These are phyloP conservation scores for Trichoderma citrinoviride DNA, from an alignment of 2,329 filamentous ascomycete genomes.

Conservation along the genomic window DNA sequence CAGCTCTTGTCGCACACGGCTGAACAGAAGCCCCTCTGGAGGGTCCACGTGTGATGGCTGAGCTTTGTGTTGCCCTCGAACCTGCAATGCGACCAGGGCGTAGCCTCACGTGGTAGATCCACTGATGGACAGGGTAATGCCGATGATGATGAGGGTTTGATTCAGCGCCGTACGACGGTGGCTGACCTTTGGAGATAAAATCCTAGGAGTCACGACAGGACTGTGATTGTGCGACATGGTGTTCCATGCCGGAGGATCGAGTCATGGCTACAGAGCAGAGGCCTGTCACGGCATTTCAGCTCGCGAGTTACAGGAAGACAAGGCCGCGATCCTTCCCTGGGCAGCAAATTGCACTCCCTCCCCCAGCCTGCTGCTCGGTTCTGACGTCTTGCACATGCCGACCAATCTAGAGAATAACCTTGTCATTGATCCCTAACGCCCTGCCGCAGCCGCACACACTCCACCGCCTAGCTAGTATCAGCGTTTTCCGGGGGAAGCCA, in stretches of 20 bases:
- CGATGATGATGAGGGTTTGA: conserved; percentile 11
- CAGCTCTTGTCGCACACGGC: conserved; percentile 12
- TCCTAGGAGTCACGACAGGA: neutral
- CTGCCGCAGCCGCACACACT: conserved; percentile 9
- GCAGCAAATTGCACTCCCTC: neutral
- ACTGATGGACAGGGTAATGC: conserved; percentile 25
- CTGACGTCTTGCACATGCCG: conserved; percentile 5
- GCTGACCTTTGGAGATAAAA: neutral
- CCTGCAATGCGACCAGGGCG: conserved; percentile 21
- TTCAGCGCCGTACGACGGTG: conserved; percentile 7
- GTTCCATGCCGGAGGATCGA: neutral
- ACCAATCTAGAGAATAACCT: conserved; percentile 1
- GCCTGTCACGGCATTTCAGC: conserved; percentile 11
- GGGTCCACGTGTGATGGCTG: conserved; percentile 26
- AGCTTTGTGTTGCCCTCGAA: conserved; percentile 22
- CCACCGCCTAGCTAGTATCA: conserved; percentile 9
- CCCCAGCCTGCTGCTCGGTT: neutral
- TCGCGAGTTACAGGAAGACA: neutral
- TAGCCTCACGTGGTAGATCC: conserved; percentile 28
- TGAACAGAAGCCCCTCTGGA: conserved; percentile 17
- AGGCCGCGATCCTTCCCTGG: neutral
- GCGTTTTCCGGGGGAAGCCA: conserved; percentile 1
- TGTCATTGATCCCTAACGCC: conserved; percentile 11
- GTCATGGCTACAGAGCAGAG: neutral
- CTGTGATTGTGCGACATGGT: neutral